phyloP scores from a whole-genome alignment of 768 basidiomycete species.

The Tulasnella sp. region DNA sequence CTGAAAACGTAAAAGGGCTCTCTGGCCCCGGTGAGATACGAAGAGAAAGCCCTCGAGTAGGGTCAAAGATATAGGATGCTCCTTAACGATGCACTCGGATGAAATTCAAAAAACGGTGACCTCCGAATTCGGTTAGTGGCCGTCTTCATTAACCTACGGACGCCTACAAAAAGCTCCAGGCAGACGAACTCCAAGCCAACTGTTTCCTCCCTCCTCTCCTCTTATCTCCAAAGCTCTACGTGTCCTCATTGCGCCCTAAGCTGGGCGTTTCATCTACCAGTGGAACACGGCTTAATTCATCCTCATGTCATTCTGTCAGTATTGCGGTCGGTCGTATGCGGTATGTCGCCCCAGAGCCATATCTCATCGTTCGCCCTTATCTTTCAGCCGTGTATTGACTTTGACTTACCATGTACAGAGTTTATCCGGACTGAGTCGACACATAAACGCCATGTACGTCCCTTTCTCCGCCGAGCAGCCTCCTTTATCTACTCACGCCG shows the following conservation, averaged over 20 bases:
- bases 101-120: not conserved
- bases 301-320: not conserved
- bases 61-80: not conserved
- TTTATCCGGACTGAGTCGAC: not conserved
- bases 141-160: not conserved
- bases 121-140: not conserved
- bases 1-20: not conserved
- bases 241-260: not conserved
- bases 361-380: not conserved
- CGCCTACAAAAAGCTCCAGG: not conserved
- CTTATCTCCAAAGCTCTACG: not conserved
- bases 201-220: not conserved
- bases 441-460: not conserved
- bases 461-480: not conserved
- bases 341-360: not conserved
- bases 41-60: not conserved
- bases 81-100: not conserved
- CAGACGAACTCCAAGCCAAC: not conserved
- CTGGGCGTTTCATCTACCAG: not conserved
- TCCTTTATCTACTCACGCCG: not conserved
- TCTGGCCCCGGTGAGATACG: not conserved
- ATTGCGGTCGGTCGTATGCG: not conserved
- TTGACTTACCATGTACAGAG: not conserved
- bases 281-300: not conserved
- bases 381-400: not conserved